A percentile compares a stretch with the other conserved stretches of the same genome.
Evolutionary conservation across 1,284 basidiomycete genomes (phyloP).

Genomic region (Amylostereum chailletii): DNA sequence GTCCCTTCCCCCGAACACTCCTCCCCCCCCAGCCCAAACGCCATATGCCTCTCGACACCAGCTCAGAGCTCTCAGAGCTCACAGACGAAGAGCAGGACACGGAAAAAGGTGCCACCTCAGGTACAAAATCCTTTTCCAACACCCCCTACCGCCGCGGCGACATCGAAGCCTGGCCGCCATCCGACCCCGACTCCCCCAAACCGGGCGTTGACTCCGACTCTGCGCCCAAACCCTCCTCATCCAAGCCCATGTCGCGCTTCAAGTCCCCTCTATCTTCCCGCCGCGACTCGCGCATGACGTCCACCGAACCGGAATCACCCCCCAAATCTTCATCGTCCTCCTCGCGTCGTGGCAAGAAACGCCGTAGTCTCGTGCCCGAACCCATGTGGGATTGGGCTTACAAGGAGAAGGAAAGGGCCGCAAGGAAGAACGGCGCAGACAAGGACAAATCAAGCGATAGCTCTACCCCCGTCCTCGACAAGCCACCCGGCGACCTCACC

Average conservation of each 20-base stretch:
- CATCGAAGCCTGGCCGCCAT: no score
- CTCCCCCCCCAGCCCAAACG: constrained; percentile 1
- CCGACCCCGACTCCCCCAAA: no score
- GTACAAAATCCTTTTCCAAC: neutral
- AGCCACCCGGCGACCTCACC: no score
- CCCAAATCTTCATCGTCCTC: constrained; percentile 3
- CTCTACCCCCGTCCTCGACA: no score
- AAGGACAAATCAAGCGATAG: no score
- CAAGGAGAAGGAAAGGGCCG: constrained; percentile 24
- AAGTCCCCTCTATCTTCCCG: neutral
- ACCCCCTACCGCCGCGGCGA: no score
- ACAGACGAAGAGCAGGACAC: constrained; percentile 67
- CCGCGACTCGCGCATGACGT: no score
- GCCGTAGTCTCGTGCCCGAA: constrained; percentile 59
- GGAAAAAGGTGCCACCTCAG: constrained; percentile 2
- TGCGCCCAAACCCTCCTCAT: neutral
- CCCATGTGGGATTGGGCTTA: constrained; percentile 77
- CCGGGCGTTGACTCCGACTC: no score
- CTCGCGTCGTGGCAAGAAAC: constrained; percentile 36
- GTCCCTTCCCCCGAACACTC: constrained; percentile 9
- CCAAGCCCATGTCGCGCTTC: neutral
- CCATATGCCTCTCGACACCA: constrained; percentile 38
- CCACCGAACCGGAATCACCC: constrained; percentile 2
- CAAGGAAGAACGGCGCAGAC: constrained; percentile 15
- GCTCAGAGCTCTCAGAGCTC: constrained; percentile 72